These are phyloP conservation scores for Phialophora tarda DNA, from an alignment of 2,329 filamentous ascomycete genomes.

Conservation along the genomic window DNA sequence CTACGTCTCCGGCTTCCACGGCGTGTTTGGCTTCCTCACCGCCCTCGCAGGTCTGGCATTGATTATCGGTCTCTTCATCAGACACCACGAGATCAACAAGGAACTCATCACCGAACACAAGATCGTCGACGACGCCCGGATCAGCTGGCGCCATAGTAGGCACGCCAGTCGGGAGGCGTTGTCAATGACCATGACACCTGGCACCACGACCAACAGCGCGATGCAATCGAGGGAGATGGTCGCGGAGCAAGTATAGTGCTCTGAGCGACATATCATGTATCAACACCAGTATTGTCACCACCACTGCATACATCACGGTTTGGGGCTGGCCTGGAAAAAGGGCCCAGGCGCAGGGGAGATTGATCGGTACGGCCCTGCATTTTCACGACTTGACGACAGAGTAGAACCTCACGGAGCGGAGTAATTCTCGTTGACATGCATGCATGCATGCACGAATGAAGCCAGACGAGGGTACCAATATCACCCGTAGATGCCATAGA, in stretches of 20 bases:
- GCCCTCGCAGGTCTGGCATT: conserved; percentile 25
- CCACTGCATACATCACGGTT: no score
- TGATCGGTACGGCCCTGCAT: no score
- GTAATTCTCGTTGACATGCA: no score
- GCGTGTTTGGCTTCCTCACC: conserved; percentile 31
- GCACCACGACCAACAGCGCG: neutral
- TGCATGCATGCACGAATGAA: no score
- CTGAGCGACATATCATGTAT: neutral
- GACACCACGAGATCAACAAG: conserved; percentile 32
- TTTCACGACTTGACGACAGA: no score
- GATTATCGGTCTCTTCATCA: conserved; percentile 25
- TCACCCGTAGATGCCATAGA: no score
- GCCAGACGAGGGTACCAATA: no score
- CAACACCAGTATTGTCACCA: no score
- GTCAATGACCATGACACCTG: no score
- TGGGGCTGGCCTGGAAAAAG: no score
- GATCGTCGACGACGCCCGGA: conserved; percentile 9
- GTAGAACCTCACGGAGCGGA: no score
- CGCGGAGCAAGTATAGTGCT: neutral
- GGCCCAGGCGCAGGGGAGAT: no score
- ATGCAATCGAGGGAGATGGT: neutral
- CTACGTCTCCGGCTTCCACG: conserved; percentile 29
- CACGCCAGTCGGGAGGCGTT: neutral
- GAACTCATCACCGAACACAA: conserved; percentile 29
- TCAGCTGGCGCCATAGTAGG: conserved; percentile 5